Percentiles rank a stretch among this genome's conserved stretches.
These are phyloP conservation scores for Microcyclospora tardicrescens DNA, from an alignment of 2,329 filamentous ascomycete genomes.

Conservation along the genomic window DNA sequence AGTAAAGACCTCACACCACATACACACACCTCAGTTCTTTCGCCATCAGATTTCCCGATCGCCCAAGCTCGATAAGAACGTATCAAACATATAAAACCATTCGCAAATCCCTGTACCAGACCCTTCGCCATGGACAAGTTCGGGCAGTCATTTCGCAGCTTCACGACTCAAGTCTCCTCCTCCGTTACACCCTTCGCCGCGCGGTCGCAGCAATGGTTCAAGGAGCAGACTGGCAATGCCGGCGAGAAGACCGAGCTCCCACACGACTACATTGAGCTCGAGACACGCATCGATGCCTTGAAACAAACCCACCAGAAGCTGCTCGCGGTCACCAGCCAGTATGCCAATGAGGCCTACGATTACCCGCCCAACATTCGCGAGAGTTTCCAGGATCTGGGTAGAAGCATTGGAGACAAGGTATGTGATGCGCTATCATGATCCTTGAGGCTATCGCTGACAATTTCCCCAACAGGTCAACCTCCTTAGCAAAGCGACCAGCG, in stretches of 20 bases:
- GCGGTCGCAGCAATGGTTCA: conserved; percentile 92
- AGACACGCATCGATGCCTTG: conserved; percentile 95
- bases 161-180: conserved; percentile 51
- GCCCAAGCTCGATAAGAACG: too few species aligned
- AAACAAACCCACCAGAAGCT: conserved; percentile 97
- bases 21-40: too few species aligned
- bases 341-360: conserved; percentile 75
- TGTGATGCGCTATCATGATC: not conserved
- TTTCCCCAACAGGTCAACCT: conserved; percentile 37
- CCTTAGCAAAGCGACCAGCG: conserved; percentile 71
- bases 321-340: conserved; percentile 90
- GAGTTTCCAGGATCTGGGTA: conserved; percentile 90
- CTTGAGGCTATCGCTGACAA: not conserved
- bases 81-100: not conserved
- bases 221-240: conserved; percentile 88
- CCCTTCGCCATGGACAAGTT: conserved; percentile 50
- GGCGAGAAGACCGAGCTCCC: conserved; percentile 98
- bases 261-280: conserved; percentile 92
- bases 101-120: not conserved
- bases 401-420: conserved; percentile 93
- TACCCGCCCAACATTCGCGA: conserved; percentile 97
- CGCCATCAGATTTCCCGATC: too few species aligned
- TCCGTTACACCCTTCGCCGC: conserved; percentile 85
- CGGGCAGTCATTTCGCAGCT: conserved; percentile 56
- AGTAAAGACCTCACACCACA: too few species aligned